phyloP scores from a whole-genome alignment of 495 filamentous ascomycete genomes.

The Aspergillus haitiensis region DNA sequence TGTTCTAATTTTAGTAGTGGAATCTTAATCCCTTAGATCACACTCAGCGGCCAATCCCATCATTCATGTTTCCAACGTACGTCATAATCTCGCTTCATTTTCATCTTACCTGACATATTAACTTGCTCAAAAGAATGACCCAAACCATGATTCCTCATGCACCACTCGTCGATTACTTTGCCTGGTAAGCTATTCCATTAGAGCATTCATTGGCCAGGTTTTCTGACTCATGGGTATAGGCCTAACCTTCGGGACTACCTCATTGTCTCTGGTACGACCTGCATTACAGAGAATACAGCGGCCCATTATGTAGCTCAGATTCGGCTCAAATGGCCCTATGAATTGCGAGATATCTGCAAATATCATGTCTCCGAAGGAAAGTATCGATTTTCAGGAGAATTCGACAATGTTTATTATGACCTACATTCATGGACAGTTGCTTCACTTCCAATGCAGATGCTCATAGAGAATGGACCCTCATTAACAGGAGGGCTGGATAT shows the following conservation, averaged over 20 bases:
- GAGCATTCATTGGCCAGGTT: not conserved
- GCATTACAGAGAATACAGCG: conserved; percentile 10
- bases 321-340: conserved; percentile 15
- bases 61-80: conserved; percentile 20
- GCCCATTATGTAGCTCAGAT: conserved; percentile 15
- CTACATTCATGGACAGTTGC: conserved; percentile 14
- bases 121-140: conserved; percentile 8
- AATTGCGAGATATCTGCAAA: conserved; percentile 18
- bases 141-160: conserved; percentile 17
- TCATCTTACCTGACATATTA: not conserved
- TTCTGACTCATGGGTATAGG: conserved; percentile 1
- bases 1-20: conserved; percentile 12
- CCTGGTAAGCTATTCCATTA: conserved; percentile 10
- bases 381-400: conserved; percentile 17
- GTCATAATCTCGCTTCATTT: not conserved
- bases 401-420: conserved; percentile 13
- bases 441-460: conserved; percentile 8
- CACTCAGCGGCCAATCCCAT: conserved; percentile 11
- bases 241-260: conserved; percentile 20
- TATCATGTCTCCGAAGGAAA: conserved; percentile 8
- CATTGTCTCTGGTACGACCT: conserved; percentile 12
- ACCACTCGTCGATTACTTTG: conserved; percentile 16
- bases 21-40: conserved; percentile 4
- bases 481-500: not conserved
- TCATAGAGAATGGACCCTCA: conserved; percentile 10